Base-by-base conservation (phyloP, 2,329 filamentous ascomycete species). In the Fusarium nodosum region DNA sequence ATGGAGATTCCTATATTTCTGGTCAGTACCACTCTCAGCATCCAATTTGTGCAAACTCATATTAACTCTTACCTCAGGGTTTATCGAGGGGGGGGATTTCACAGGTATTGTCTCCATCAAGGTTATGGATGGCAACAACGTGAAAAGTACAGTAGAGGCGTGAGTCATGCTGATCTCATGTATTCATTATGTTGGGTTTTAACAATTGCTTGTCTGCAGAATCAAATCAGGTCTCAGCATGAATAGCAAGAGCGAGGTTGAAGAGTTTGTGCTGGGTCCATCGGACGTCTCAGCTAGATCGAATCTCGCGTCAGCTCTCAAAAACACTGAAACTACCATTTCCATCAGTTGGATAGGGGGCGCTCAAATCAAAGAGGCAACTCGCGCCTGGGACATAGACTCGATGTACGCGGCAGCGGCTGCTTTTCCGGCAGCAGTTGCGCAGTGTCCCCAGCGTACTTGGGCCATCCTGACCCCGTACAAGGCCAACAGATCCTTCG, bases 91-190 rank as follows among this genome's bases (percentile, higher is more conserved):
- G 5, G 51, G 51, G 22, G 51, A 54, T 3, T 54, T 54, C 20
- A 54, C 51, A 1, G 51, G 51, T 13, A 54, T 54, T 9, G 33
- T 54, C 5, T 54, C 51, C 9, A 45, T 54, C 39, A 54, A 54
- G 8, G 51, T 45, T 5, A 4, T 54, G 18, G 39, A 54, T 45
- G 38, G 38, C 0, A 5, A 41, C 0, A 20, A 41, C 20, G 38
- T 41, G 38, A 41, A 26, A 9, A 44, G 41, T 7, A 16, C 20
- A 11, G 22, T 26, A 12, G 42, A 36, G 18, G 13, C 16, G 33
- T 18, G 16, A 45, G 51, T 31, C 11, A 12, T 1, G 5, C 30
- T 20, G 13, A 10, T 10, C 9, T 26, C 24, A n/a, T n/a, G n/a
- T 26, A 7, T 26, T 26, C 24, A 26, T 26, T 26, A 7, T 26